Base-by-base conservation (phyloP, 2,329 filamentous ascomycete genomes). In the Dactylellina drechsleri region DNA sequence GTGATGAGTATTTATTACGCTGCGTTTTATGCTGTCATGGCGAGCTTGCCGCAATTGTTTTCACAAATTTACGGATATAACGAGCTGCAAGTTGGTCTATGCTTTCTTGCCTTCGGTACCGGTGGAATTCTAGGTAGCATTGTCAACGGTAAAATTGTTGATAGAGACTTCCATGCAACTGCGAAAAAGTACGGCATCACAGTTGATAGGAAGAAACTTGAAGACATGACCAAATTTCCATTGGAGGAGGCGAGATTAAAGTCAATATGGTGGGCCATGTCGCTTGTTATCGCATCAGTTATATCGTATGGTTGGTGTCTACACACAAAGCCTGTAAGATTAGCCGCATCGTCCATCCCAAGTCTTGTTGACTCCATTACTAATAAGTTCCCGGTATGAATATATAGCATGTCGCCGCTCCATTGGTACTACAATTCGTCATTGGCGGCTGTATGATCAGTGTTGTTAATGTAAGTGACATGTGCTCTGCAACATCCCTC, bases 101-200 rank as follows among this genome's bases (percentile, higher is more conserved):
- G 60, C 36, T 76, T 61, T 23, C 59, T 76, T 31, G 53, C 72
- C 8, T 68, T 66, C 10, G 72, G 72, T 23, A 40, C 58, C 8
- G 71, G 65, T 31, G 66, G 53, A 1, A 71, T 71, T 6, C 28
- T 76, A 13, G 54, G 59, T 20, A 71, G 66, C 20, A 49, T 71
- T 23, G 31, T 52, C 4, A 71, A 47, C 4, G 90, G 91, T 4
- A 84, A 84, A 1, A 77, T 88, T 0, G 85, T 91, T 41, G 90
- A 92, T 81, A 89, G 87, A 84, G 93, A 93, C 80, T 96, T 91
- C 81, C 85, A 88, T 5, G 86, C 90, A 45, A 85, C 89, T 54
- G 90, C 91, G 0, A 84, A 83, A 57, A 84, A 85, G 36, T 83
- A 89, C 15, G 88, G 88, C 4, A 83, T 92, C 49, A 68, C 82